Conservation (phyloP, 306 rosid species). For the Glycine latifolia region DNA sequence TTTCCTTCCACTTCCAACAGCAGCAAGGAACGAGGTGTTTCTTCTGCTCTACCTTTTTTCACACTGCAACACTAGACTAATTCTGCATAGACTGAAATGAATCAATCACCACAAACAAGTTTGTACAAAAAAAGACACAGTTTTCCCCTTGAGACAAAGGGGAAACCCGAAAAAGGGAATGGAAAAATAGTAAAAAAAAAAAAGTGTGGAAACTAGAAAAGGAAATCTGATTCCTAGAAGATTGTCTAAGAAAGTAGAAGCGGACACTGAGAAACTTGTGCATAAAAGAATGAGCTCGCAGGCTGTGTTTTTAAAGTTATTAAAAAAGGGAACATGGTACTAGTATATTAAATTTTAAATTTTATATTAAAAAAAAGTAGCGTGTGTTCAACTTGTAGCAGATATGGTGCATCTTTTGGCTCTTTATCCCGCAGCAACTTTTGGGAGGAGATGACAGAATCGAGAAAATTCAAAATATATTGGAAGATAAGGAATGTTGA, state of each 20-base stretch:
- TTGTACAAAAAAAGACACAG: background rate
- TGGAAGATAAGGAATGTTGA: conserved; percentile 28
- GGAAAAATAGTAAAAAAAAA: conserved; percentile 19
- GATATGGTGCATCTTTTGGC: conserved; percentile 63
- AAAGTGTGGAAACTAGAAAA: conserved; percentile 30
- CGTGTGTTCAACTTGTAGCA: conserved; percentile 28
- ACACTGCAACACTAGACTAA: conserved; percentile 19
- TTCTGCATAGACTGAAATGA: conserved; percentile 51
- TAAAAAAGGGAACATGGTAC: conserved; percentile 37
- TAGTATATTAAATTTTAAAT: no score
- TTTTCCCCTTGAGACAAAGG: conserved; percentile 44
- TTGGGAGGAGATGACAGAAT: conserved; percentile 44
- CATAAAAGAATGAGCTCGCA: conserved; percentile 64
- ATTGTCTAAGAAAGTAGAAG: conserved; percentile 76
- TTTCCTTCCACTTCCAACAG: conserved; percentile 40
- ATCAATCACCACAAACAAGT: conserved; percentile 3
- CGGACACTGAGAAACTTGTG: conserved; percentile 59
- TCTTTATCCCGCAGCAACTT: conserved; percentile 49
- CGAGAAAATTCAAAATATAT: conserved; percentile 40
- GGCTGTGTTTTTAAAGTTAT: conserved; percentile 41
- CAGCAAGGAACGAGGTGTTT: conserved; percentile 60
- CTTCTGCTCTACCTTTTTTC: conserved; percentile 55
- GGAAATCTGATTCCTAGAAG: conserved; percentile 66
- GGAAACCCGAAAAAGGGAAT: conserved; percentile 39
- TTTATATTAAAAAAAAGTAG: no score